These are phyloP conservation scores for Neohortaea acidophila DNA, from an alignment of 495 filamentous ascomycete genomes.

Conservation along the genomic window DNA sequence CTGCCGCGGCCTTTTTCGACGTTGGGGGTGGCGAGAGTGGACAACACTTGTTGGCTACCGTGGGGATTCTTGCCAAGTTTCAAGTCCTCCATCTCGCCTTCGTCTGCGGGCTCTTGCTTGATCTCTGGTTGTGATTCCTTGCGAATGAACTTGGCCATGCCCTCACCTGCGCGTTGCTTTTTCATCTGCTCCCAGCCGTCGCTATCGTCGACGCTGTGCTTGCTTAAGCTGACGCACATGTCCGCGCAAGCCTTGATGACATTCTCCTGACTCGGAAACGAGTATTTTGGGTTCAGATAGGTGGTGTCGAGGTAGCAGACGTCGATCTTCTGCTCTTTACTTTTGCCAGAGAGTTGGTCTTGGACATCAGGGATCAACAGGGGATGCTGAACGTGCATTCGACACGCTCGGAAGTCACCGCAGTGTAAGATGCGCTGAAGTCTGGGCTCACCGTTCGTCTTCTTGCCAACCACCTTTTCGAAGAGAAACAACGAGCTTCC, in stretches of 20 bases:
- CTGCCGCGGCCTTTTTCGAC: constrained; percentile 35
- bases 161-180: constrained; percentile 32
- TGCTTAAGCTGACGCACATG: constrained; percentile 61
- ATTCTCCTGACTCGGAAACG: constrained; percentile 75
- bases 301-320: constrained; percentile 95
- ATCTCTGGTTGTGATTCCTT: constrained; percentile 23
- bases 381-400: constrained; percentile 72
- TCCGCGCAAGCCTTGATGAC: constrained; percentile 79
- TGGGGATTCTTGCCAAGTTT: constrained; percentile 19
- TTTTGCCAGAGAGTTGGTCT: constrained; percentile 51
- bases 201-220: constrained; percentile 36
- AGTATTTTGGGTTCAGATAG: constrained; percentile 88
- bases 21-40: constrained; percentile 14
- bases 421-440: constrained; percentile 78
- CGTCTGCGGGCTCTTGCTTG: constrained; percentile 20
- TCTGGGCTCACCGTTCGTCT: constrained; percentile 34
- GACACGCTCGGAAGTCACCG: constrained; percentile 86
- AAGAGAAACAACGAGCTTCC: constrained; percentile 90
- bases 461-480: constrained; percentile 53
- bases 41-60: constrained; percentile 14
- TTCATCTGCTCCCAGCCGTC: constrained; percentile 39
- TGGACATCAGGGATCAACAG: constrained; percentile 58
- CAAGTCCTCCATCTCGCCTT: constrained; percentile 22
- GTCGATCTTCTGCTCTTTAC: constrained; percentile 72
- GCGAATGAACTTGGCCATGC: constrained; percentile 50